A percentile compares a stretch with the other conserved stretches of the same genome.
phyloP scores from a whole-genome alignment of 2,329 filamentous ascomycete genomes.

The Geosmithia morbida region DNA sequence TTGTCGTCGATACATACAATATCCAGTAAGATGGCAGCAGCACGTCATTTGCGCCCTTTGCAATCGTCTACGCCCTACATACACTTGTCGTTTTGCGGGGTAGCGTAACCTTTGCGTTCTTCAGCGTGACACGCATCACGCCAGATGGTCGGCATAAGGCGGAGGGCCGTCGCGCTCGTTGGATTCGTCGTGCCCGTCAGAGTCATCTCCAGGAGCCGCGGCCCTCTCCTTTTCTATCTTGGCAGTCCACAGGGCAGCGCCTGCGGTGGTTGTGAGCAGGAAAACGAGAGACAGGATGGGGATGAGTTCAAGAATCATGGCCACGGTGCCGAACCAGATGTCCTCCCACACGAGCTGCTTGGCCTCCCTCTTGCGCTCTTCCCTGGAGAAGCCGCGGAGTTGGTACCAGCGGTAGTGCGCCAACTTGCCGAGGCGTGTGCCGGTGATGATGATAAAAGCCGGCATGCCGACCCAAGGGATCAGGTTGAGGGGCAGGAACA shows the following conservation, averaged over 20 bases:
- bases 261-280: constrained; percentile 71
- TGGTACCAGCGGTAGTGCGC: constrained; percentile 87
- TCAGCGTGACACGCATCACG: background rate
- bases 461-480: constrained; percentile 73
- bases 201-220: constrained; percentile 2
- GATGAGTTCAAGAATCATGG: constrained; percentile 73
- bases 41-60: no score
- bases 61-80: no score
- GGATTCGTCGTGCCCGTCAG: constrained; percentile 3
- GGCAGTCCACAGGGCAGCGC: constrained; percentile 75
- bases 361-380: constrained; percentile 58
- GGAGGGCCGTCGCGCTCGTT: constrained; percentile 7
- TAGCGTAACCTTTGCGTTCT: background rate
- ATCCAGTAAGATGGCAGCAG: no score
- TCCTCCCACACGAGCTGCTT: constrained; percentile 63
- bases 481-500: constrained; percentile 73
- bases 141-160: constrained; percentile 10
- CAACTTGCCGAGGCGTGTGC: constrained; percentile 73
- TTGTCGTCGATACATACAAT: no score
- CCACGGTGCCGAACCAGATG: constrained; percentile 82
- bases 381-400: constrained; percentile 58
- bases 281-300: constrained; percentile 91
- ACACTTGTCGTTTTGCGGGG: background rate
- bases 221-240: constrained; percentile 51
- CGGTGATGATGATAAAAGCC: constrained; percentile 77